phyloP scores from a whole-genome alignment of 225 moss, liverwort and hornwort species.

The Pseudisothecium myosuroides region DNA sequence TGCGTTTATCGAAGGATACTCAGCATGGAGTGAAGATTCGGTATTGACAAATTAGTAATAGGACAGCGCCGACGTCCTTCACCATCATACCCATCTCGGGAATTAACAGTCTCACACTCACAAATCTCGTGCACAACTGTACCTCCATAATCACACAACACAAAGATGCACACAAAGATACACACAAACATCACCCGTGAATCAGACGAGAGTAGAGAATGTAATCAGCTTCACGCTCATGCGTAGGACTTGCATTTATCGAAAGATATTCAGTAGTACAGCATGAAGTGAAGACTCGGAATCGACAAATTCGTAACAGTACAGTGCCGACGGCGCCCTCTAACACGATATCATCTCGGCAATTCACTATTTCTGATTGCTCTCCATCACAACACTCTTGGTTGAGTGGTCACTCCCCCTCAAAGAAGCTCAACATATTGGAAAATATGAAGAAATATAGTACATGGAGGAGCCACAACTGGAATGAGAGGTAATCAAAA shows the following conservation, averaged over 20 bases:
- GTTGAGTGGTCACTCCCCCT: neutral
- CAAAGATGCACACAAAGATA: neutral
- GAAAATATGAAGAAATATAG: neutral
- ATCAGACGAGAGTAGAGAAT: neutral
- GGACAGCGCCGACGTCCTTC: neutral
- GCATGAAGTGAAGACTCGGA: neutral
- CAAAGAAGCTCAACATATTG: neutral
- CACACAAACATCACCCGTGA: neutral
- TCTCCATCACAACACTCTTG: neutral
- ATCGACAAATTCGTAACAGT: neutral
- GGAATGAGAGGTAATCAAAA: neutral
- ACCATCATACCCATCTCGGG: neutral
- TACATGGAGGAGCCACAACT: neutral
- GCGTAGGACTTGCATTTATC: constrained; percentile 11
- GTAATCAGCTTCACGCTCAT: neutral
- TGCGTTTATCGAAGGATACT: neutral
- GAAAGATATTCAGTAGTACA: constrained; percentile 5
- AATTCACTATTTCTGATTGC: neutral
- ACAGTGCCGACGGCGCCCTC: neutral
- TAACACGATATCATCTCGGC: neutral
- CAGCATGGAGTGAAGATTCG: neutral
- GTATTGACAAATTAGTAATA: neutral
- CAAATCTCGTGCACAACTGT: neutral
- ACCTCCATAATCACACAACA: neutral
- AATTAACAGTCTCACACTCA: neutral